Conservation (phyloP, 805 yeast species). For the Spencermartinsiella europaea region DNA sequence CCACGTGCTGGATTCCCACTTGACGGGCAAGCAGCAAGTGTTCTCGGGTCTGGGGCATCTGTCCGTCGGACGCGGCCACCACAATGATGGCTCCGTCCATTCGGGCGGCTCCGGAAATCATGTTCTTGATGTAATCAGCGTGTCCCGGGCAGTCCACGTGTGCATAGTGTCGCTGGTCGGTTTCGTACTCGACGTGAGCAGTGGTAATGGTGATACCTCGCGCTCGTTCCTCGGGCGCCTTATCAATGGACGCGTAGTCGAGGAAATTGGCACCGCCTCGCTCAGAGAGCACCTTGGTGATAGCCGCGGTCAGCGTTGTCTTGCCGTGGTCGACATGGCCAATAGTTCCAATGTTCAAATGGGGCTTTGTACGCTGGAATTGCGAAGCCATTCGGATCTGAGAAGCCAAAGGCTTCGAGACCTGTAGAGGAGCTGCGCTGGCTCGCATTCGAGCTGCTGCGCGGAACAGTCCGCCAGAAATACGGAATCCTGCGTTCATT, state of each 20-base stretch:
- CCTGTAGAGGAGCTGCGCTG: conserved; percentile 8
- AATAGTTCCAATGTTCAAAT: conserved; percentile 94
- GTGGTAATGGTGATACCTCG: conserved; percentile 98
- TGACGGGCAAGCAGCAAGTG: conserved; percentile 97
- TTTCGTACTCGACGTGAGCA: conserved; percentile 97
- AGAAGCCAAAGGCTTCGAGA: background rate
- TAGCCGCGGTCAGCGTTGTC: conserved; percentile 97
- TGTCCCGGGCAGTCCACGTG: conserved; percentile 99
- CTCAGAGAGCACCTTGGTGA: conserved; percentile 86
- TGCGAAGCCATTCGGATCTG: conserved; percentile 37
- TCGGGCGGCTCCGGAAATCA: conserved; percentile 99
- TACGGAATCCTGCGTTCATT: conserved; percentile 9
- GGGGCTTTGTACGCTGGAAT: conserved; percentile 94
- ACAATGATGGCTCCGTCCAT: conserved; percentile 99
- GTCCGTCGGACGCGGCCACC: conserved; percentile 98
- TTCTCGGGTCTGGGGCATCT: conserved; percentile 99
- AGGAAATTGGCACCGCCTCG: conserved; percentile 90
- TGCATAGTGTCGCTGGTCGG: conserved; percentile 91
- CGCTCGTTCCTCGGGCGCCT: conserved; percentile 98
- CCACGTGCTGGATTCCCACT: conserved; percentile 97
- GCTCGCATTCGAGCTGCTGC: conserved; percentile 7
- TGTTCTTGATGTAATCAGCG: conserved; percentile 97
- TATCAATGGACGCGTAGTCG: conserved; percentile 90
- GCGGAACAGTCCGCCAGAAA: conserved; percentile 5
- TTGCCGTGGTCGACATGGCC: conserved; percentile 99